phyloP scores from a whole-genome alignment of 148 eudicot genomes.

The Linanthus parryae region DNA sequence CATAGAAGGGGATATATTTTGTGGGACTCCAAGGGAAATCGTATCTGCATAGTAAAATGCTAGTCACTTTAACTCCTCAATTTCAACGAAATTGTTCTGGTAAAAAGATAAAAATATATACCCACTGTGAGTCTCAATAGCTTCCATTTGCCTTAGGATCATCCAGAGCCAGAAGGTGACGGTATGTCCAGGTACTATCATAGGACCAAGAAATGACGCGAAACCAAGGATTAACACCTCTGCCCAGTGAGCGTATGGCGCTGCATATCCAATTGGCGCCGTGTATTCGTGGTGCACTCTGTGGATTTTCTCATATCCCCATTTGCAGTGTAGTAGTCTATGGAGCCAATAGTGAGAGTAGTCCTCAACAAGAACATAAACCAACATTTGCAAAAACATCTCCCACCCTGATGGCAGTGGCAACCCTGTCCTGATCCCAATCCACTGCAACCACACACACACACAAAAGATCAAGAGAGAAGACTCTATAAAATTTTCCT shows the following conservation, averaged over 20 bases:
- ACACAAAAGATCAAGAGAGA: too few relatives aligned
- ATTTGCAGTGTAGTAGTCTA: constrained; percentile 50
- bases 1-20: constrained; percentile 83
- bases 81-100: too few relatives aligned
- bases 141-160: constrained; percentile 59
- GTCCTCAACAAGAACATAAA: constrained; percentile 63
- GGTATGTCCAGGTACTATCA: constrained; percentile 75
- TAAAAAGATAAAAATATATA: constrained; percentile 20
- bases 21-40: constrained; percentile 80
- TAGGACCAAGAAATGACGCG: constrained; percentile 74
- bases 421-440: constrained; percentile 65
- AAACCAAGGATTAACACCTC: constrained; percentile 71
- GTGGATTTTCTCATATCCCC: constrained; percentile 85
- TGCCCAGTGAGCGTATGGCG: constrained; percentile 78
- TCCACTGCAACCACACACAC: constrained; percentile 25
- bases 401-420: constrained; percentile 67
- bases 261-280: constrained; percentile 75
- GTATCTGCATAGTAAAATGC: constrained; percentile 38
- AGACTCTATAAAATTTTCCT: too few relatives aligned
- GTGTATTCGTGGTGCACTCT: constrained; percentile 74
- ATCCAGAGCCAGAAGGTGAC: constrained; percentile 80
- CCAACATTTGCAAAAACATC: constrained; percentile 46
- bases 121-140: constrained; percentile 83
- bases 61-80: neutral
- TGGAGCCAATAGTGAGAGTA: constrained; percentile 74